Base-by-base conservation (phyloP, 2,329 filamentous ascomycete species). In the Fusarium fujikuroi region DNA sequence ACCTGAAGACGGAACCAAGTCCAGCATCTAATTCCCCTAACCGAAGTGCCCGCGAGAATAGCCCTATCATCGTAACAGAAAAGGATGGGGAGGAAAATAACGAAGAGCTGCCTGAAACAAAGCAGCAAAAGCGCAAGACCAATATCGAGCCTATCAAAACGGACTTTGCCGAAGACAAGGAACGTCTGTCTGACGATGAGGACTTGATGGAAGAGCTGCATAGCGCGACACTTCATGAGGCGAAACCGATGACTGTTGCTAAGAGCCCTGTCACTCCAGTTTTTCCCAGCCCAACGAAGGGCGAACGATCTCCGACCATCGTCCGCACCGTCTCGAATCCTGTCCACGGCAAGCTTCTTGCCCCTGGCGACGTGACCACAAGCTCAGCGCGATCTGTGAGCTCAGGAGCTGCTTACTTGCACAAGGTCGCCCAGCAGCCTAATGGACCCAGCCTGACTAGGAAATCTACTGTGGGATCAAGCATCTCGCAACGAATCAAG, bases 401-500 rank as follows among this genome's bases (percentile, higher is more conserved):
- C 39, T 86, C 87, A 7, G 87, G 90, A 28, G 85, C 89, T 12
- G 86, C 87, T 18, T 90, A 86, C 74, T 76, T 89, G 63, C 87
- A 88, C 74, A 88, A 85, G 66, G 83, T 88, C 53, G 84, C 84
- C 12, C 89, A 87, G 70, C 88, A 89, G 75, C 82, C 85, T 36
- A 81, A 79, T 49, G 82, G 81, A 19, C 80, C 88, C 19, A 87
- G 87, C 58, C 79, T 92, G 56, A 84, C 87, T 52, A 81, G 80
- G 63, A 97, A 95, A 80, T 87, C 92, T 73, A 96, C 93, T 77
- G 89, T 98, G 30, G 95, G 94, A 12, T 95, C 93, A 14, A 95
- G 94, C 75, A 98, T 99, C 69, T 97, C 95, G 7, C 94, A 95
- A 80, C 92, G 96, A 46, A 98, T 98, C 81, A 97, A 97, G 82